Evolutionary conservation across 2,329 filamentous ascomycete species (phyloP).

Genomic region (Chaetomiaceae sp.): DNA sequence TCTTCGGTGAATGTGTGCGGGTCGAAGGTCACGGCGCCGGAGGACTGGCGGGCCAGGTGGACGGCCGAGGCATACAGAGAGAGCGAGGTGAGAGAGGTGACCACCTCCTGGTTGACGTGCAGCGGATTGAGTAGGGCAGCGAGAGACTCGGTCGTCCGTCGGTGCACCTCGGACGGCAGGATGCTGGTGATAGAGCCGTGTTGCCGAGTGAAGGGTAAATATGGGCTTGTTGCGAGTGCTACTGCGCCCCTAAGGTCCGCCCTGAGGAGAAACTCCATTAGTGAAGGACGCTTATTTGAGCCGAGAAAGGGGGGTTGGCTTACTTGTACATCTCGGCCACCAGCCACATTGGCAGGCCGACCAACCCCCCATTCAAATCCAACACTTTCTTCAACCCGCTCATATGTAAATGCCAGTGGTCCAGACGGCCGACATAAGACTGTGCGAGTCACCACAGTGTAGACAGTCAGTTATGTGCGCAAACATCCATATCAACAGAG

Average conservation of each 20-base stretch:
- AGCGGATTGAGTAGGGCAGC: constrained; percentile 22
- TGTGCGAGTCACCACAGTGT: constrained; percentile 8
- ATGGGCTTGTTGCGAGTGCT: constrained; percentile 28
- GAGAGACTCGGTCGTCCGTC: constrained; percentile 15
- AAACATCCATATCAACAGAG: not conserved
- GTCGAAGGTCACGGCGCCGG: constrained; percentile 22
- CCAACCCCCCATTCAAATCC: constrained; percentile 27
- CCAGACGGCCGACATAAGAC: constrained; percentile 31
- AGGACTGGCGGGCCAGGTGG: constrained; percentile 17
- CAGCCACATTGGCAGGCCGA: constrained; percentile 15
- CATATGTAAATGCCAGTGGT: constrained; percentile 36
- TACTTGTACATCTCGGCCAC: constrained; percentile 29
- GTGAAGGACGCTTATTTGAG: not conserved
- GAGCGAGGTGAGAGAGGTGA: constrained; percentile 24
- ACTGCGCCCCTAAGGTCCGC: constrained; percentile 33
- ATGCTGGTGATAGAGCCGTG: constrained; percentile 23
- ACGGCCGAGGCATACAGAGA: constrained; percentile 25
- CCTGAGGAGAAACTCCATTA: constrained; percentile 18
- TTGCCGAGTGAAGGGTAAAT: constrained; percentile 27
- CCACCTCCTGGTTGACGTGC: constrained; percentile 21
- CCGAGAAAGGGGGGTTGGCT: constrained; percentile 1
- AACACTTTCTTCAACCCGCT: constrained; percentile 29
- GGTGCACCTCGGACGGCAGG: constrained; percentile 18
- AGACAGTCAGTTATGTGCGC: not conserved
- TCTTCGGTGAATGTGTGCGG: constrained; percentile 30